phyloP scores from a whole-genome alignment of 78 protist species.

The Dictyostelium capitatum region DNA sequence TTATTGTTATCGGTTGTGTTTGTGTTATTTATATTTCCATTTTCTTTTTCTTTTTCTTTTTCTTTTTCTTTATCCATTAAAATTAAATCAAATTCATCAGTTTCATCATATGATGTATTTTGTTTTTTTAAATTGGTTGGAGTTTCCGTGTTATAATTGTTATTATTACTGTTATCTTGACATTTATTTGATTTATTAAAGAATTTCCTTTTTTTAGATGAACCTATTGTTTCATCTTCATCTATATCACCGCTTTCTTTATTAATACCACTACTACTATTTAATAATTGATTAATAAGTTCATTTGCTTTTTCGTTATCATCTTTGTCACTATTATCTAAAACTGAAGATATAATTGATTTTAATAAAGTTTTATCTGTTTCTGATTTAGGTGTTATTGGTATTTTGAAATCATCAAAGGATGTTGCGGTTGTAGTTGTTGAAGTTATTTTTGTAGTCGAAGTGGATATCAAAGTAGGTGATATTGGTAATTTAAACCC shows the following conservation, averaged over 20 bases:
- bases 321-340: not conserved
- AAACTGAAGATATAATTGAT: not conserved
- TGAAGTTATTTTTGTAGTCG: not conserved
- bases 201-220: slow-evolving; percentile 1
- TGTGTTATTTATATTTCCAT: not conserved
- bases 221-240: not conserved
- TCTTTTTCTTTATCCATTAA: slow-evolving; percentile 1
- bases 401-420: not conserved
- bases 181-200: not conserved
- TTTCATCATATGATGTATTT: not conserved
- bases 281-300: not conserved
- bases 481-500: not conserved
- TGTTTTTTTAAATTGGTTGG: too few species aligned
- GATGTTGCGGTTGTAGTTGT: not conserved
- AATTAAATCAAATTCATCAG: not conserved
- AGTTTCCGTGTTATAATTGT: not conserved
- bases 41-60: not conserved
- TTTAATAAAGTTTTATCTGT: not conserved
- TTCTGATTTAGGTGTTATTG: not conserved
- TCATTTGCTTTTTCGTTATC: slow-evolving; percentile 10
- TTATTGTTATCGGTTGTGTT: not conserved
- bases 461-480: not conserved
- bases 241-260: not conserved
- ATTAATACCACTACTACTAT: not conserved
- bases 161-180: not conserved